phyloP scores from a whole-genome alignment of 192 early-diverging fungal genomes.

The Anaeromyces robustus region DNA sequence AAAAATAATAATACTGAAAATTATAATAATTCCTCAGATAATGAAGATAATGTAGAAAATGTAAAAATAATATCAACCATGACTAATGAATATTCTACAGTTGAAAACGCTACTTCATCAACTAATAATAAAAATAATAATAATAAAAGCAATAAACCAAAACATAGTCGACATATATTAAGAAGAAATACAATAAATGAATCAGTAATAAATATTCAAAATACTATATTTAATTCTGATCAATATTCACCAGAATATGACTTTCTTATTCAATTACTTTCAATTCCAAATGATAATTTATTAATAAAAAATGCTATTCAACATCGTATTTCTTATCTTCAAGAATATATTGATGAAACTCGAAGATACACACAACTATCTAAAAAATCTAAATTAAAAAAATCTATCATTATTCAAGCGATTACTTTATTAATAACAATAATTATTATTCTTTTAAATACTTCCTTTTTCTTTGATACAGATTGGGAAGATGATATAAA shows the following conservation, averaged over 20 bases:
- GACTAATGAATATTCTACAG: not conserved
- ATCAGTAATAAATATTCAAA: not conserved
- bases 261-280: not conserved
- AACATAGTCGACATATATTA: not conserved
- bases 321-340: not conserved
- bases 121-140: not conserved
- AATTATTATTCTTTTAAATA: not conserved
- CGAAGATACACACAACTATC: not conserved
- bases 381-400: not conserved
- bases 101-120: not conserved
- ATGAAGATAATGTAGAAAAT: not conserved
- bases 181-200: not conserved
- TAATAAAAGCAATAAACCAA: not conserved
- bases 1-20: not conserved
- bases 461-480: not conserved
- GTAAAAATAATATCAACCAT: not conserved
- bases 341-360: not conserved
- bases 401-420: not conserved
- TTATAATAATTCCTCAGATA: not conserved
- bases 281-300: not conserved
- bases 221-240: not conserved
- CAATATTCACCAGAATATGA: not conserved
- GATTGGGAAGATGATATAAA: too few species aligned
- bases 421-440: not conserved
- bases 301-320: not conserved